Base-by-base conservation (phyloP, 805 yeast genomes). In the Wickerhamomyces bovis region DNA sequence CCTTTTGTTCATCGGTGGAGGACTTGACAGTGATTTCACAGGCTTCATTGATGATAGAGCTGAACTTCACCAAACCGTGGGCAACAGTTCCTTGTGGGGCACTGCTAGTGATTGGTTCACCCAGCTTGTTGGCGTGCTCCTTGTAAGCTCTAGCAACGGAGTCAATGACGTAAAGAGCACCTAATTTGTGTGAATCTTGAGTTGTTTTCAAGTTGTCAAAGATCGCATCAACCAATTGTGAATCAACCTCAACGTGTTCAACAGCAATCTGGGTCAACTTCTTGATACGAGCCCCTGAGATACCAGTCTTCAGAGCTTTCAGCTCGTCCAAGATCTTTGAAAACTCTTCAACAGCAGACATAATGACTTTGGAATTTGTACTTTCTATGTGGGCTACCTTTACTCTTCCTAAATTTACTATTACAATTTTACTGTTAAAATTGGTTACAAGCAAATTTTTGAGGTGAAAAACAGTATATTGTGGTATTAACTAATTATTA, bases 251-350 rank as follows among this genome's bases (percentile, higher is more conserved):
- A 47, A 85, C 84, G 64, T 89, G 78, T 54, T 76, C 77, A 50
- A 83, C 72, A 47, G 96, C 95, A 51, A 86, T 64, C 47, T 86
- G 85, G 41, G 92, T 86, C 62, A 90, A 72, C 60, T 82, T 82
- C 65, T 87, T 87, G 67, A 92, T 94, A 70, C 97, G 89, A 46
- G 96, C 81, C 39, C 98, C 98, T 25, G 97, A 89, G 44, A 92
- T 94, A 50, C 99, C 98, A 15, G 96, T 79, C 66, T 83, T 84
- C 57, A 85, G 68, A 6, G 76, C 72, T 52, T 62, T 69, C 44
- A 72, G 67, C 46, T 72, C 71, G 51, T 67, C 68, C 57, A 72
- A 60, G 52, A 70, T 64, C 46, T 61, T 66, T 64, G 67, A 68
- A 54, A 71, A 70, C 13, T 33, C 22, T 35, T 43, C 45, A 40